Evolutionary conservation across 352 stramenopile genomes (phyloP).

Genomic region (Globisporangium nunn): DNA sequence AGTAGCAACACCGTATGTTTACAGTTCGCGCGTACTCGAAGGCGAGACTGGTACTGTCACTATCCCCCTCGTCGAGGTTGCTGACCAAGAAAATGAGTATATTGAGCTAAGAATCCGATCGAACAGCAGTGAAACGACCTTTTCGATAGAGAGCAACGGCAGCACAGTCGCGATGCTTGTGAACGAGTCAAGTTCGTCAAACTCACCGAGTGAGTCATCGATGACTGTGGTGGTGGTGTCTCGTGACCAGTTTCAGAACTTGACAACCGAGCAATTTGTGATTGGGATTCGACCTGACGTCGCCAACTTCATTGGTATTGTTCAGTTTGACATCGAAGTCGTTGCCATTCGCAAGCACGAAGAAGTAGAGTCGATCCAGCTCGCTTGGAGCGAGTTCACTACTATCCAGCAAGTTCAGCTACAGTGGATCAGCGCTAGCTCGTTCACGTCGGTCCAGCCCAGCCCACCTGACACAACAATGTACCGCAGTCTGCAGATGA

Average conservation of each 20-base stretch:
- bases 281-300: conserved; percentile 14
- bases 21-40: conserved; percentile 21
- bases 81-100: conserved; percentile 1
- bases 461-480: conserved; percentile 8
- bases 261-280: conserved; percentile 6
- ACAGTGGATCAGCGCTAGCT: conserved; percentile 17
- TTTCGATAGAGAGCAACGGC: conserved; percentile 2
- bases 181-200: not conserved
- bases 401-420: conserved; percentile 18
- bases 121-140: conserved; percentile 5
- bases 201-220: not conserved
- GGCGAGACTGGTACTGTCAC: conserved; percentile 12
- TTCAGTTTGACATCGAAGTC: conserved; percentile 18
- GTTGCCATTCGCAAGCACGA: conserved; percentile 5
- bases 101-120: conserved; percentile 8
- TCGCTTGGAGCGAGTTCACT: conserved; percentile 8
- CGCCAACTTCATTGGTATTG: conserved; percentile 14
- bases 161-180: not conserved
- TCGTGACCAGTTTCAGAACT: not conserved
- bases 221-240: not conserved
- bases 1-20: conserved; percentile 14
- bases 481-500: conserved; percentile 23
- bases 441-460: conserved; percentile 8
- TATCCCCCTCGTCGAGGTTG: conserved; percentile 16
- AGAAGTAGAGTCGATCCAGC: conserved; percentile 8